A percentile compares a stretch with the other conserved stretches of the same genome.
phyloP scores from a whole-genome alignment of 2,329 filamentous ascomycete species.

The Gliomastix tumulicola region DNA sequence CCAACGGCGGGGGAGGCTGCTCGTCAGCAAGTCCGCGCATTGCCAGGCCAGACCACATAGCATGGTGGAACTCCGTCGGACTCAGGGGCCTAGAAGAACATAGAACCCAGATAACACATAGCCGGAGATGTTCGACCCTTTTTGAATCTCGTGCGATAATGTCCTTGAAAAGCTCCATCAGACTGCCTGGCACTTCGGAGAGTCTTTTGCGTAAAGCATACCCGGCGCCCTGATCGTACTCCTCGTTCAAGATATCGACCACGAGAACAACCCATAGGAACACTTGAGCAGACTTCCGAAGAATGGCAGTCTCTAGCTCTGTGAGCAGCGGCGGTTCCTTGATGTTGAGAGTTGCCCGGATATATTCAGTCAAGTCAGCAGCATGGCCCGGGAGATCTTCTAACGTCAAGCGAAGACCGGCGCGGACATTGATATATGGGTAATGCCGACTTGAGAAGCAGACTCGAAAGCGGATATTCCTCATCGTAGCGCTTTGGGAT shows the following conservation, averaged over 20 bases:
- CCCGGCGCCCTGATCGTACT: slow-evolving; percentile 15
- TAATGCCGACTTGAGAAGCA: slow-evolving; percentile 41
- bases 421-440: slow-evolving; percentile 26
- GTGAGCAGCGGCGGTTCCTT: slow-evolving; percentile 19
- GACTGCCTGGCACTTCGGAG: slow-evolving; percentile 22
- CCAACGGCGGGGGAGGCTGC: neutral
- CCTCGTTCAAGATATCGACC: slow-evolving; percentile 29
- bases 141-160: slow-evolving; percentile 38
- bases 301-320: slow-evolving; percentile 12
- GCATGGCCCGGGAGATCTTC: slow-evolving; percentile 9
- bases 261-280: slow-evolving; percentile 37
- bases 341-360: slow-evolving; percentile 11
- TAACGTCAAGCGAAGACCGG: slow-evolving; percentile 13
- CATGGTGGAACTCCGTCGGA: slow-evolving; percentile 32
- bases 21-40: slow-evolving; percentile 14
- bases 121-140: slow-evolving; percentile 28
- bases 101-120: slow-evolving; percentile 46
- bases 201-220: slow-evolving; percentile 17
- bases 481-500: slow-evolving; percentile 15
- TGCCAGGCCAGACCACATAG: slow-evolving; percentile 2
- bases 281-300: slow-evolving; percentile 26
- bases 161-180: slow-evolving; percentile 40
- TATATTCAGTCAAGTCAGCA: slow-evolving; percentile 16
- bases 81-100: slow-evolving; percentile 35
- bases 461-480: slow-evolving; percentile 16